Evolutionary conservation across 2,329 filamentous ascomycete genomes (phyloP), one percentile per base, ranked within the genome.

Genomic region (Ascochyta fabae): DNA sequence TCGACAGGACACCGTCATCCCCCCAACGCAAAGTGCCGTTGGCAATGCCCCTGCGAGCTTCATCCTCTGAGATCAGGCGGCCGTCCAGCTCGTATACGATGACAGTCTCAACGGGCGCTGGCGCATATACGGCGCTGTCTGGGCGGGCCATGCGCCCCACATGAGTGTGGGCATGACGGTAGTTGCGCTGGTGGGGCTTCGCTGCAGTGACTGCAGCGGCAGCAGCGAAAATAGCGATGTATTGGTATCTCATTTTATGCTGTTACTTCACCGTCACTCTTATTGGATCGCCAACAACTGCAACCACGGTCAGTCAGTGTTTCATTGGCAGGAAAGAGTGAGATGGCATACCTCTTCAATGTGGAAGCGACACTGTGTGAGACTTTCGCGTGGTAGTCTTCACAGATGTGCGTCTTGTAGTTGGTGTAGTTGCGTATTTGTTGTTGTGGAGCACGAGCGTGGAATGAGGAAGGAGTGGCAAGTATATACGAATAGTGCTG

Each of bases 61-160:
- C 84, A 0, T 83, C 76, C 57, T 83, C 77, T 48, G 81, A 79
- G 64, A 96, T 83, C 31, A 79, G 60, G 69, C 86, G 66, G 58
- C 88, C 88, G 58, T 89, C 85, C 49, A 93, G 79, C 72, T 88
- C 83, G 78, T 93, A 97, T 53, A 88, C 83, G 52, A 88, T 85
- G 64, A 87, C 84, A 47, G 86, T 87, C 29, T 83, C 79, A 46
- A 87, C 82, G 50, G 83, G 81, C 49, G 85, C 83, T 53, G 83
- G 79, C 44, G 80, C 77, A 33, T 78, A 68, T 10, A 68, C 56
- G 80, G 81, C 76, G 79, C 81, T 70, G 33, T 83, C 79, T 46
- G 81, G 75, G 29, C 42, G 60, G 16, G 77, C 76, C 57, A 62
- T 65, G 56, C 84, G 80, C 77, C 84, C 85, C 60, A 79, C 58